Conservation (phyloP, 2,329 filamentous ascomycete genomes). For the Neurospora sp. region DNA sequence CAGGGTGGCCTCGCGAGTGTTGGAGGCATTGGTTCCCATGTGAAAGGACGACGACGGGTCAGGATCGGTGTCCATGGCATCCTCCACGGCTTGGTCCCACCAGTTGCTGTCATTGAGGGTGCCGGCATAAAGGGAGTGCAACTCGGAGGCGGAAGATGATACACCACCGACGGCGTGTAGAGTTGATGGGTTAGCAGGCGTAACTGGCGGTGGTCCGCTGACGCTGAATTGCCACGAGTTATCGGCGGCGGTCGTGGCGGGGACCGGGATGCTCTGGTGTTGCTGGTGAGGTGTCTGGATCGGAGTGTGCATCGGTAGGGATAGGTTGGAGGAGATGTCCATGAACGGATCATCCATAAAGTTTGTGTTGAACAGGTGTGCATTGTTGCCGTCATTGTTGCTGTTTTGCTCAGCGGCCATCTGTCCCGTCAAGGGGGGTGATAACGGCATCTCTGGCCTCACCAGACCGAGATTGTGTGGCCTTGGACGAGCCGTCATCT, state of each 20-base stretch:
- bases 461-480: conserved; percentile 6
- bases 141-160: background rate
- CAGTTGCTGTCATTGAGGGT: conserved; percentile 15
- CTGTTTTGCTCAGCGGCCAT: conserved; percentile 3
- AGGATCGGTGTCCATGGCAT: conserved; percentile 10
- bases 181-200: background rate
- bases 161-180: conserved; percentile 14
- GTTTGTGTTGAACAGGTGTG: conserved; percentile 14
- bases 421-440: conserved; percentile 12
- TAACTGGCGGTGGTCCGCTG: conserved; percentile 7
- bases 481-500: conserved; percentile 2
- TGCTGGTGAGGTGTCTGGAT: conserved; percentile 13
- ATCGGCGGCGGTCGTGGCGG: background rate
- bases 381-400: background rate
- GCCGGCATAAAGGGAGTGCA: conserved; percentile 4
- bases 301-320: background rate
- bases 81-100: conserved; percentile 20
- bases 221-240: background rate
- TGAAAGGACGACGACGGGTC: background rate
- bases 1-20: conserved; percentile 24
- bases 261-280: conserved; percentile 6
- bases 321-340: background rate
- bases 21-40: conserved; percentile 5
- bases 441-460: conserved; percentile 11
- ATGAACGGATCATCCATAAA: conserved; percentile 23